Evolutionary conservation across 768 basidiomycete species (phyloP), one percentile per base, ranked within the genome.

Genomic region (Pisolithus microcarpus): DNA sequence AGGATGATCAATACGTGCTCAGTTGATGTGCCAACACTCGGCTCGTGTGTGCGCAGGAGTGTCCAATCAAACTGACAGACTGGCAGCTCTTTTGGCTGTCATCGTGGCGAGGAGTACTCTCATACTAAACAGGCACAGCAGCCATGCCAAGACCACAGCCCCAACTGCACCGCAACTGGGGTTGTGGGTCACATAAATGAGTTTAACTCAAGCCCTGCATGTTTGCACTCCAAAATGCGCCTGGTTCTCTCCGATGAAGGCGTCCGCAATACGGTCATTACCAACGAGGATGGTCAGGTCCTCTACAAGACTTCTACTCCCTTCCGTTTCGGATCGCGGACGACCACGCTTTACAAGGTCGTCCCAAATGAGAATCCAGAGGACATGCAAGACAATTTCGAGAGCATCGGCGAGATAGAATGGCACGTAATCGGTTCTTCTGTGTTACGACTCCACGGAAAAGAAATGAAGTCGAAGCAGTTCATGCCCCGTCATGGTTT

Each of bases 321-420:
- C 2, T 36, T 31, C n/a, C 31, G 38, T 28, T 21, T 59, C 15
- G 51, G 49, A 9, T 24, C 38, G 47, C 48, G 59, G 6, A 60
- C 49, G 42, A 64, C 66, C n/a, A 64, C 56, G 21, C 37, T 69
- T 21, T 28, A 56, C 50, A 67, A 61, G 34, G 52, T 66, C 52
- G 55, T 36, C 23, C 52, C 60, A 2, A 66, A 59, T 48, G 48
- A 55, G 7, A 54, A 59, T 23, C 57, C 46, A 0, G 34, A 38
- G 42, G 61, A 64, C 37, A 61, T 64, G 60, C 57, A 21, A 4
- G 65, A 68, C 50, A 60, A 62, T 1, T 70, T 70, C 51, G 61
- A 59, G 0, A 51, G 46, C 5, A 57, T 73, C 5, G 73, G 64
- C 4, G 52, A 65, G 47, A 70, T 74, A 1, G 63, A 71, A 8